Evolutionary conservation across 2,329 filamentous ascomycete genomes (phyloP), one percentile per base, ranked within the genome.

Genomic region (Xenoacremonium recifei): DNA sequence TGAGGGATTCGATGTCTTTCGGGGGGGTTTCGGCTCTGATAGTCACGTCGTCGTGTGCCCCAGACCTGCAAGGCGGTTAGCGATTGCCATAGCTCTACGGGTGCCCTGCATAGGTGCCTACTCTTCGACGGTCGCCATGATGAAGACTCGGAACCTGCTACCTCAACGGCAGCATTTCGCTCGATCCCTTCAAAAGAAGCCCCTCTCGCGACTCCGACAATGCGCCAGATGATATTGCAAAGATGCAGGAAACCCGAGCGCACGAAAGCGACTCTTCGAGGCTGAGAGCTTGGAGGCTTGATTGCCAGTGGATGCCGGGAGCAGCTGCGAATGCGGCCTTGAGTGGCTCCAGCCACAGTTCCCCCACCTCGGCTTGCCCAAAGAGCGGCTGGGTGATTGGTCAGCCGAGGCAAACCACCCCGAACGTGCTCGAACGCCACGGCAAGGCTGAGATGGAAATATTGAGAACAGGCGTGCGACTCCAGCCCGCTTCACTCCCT

Each of bases 361-460:
- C 37, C 42, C 48, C 51, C 48, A 29, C 45, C 31, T 45, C 30
- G 15, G 31, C 21, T 31, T 6, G 18, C 13, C 4, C 4, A 9
- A 6, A n/a, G 20, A 27, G 7, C 34, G 23, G 38, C 33, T 23
- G 30, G 17, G 3, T 54, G 44, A 59, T 61, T 62, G 54, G 57
- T 29, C 34, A 6, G 32, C n/a, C 17, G 29, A 33, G 3, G 12
- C 21, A 37, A 33, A 39, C 30, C 45, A 48, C 27, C 42, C 49
- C 45, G 50, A 59, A 55, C 35, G 42, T 51, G 19, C 32, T 39
- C 40, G 54, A 56, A 59, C 51, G 46, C 51, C 49, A 41, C 45
- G 59, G 66, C 69, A 66, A 73, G 69, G 71, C 71, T 74, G 70
- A 71, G 64, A 64, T n/a, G n/a, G n/a, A n/a, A n/a, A n/a, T 68